Conservation (phyloP, 129 eudicot species). For the Dittrichia graveolens region DNA sequence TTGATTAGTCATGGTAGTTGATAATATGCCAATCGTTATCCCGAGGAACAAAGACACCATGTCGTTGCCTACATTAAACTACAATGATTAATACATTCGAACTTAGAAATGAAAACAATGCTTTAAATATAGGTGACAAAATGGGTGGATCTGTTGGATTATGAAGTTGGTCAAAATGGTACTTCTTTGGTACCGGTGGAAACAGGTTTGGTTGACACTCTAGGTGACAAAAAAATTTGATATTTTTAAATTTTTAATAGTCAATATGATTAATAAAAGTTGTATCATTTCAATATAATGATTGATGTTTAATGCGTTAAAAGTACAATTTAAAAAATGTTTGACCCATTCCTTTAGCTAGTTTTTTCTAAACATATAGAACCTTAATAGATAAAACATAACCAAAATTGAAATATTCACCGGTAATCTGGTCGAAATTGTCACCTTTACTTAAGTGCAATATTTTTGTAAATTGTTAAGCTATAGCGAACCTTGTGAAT, state of each 20-base stretch:
- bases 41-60: slow-evolving; percentile 58
- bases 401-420: background rate
- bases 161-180: background rate
- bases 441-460: background rate
- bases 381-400: background rate
- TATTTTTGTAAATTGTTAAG: background rate
- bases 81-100: background rate
- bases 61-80: slow-evolving; percentile 25
- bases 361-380: background rate
- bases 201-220: background rate
- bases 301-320: too few relatives aligned
- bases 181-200: background rate
- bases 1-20: slow-evolving; percentile 38
- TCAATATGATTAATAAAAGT: too few relatives aligned
- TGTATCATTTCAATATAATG: too few relatives aligned
- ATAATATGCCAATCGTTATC: slow-evolving; percentile 55
- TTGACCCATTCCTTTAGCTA: too few relatives aligned
- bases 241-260: too few relatives aligned
- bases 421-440: background rate
- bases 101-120: background rate
- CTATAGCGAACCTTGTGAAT: slow-evolving; percentile 35
- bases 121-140: background rate
- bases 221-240: background rate
- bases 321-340: too few relatives aligned
- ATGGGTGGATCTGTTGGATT: background rate